Percentiles rank a stretch among this genome's conserved stretches.
These are phyloP conservation scores for Avena insularis DNA, from an alignment of 176 grass and related monocot genomes.

Conservation along the genomic window DNA sequence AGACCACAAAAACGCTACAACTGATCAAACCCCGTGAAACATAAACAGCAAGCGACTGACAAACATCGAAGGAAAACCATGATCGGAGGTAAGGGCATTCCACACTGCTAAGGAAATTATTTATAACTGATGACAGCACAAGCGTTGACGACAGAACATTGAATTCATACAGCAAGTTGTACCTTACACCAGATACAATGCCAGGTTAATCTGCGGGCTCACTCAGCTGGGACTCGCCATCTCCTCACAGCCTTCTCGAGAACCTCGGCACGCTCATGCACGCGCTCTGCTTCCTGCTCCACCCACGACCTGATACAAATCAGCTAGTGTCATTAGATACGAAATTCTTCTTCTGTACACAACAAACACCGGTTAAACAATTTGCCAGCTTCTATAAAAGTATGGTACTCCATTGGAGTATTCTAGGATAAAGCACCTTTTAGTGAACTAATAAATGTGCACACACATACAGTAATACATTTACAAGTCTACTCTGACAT, in stretches of 20 bases:
- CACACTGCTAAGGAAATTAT: background rate
- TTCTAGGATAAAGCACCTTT: background rate
- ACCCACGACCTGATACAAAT: conserved; percentile 63
- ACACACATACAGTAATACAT: background rate
- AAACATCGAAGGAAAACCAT: background rate
- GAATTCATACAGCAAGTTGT: conserved; percentile 2
- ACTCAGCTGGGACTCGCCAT: conserved; percentile 56
- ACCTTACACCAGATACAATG: conserved; percentile 10
- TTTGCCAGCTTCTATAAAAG: background rate
- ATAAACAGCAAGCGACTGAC: background rate
- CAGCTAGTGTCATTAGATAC: background rate
- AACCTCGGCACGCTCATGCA: conserved; percentile 47
- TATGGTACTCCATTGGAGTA: background rate
- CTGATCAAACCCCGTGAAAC: background rate
- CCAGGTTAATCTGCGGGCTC: background rate
- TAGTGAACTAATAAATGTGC: background rate
- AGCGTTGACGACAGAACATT: background rate
- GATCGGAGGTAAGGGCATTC: background rate
- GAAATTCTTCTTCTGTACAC: background rate
- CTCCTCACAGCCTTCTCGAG: conserved; percentile 62
- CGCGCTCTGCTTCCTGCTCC: conserved; percentile 54
- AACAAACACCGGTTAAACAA: background rate
- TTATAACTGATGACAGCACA: background rate
- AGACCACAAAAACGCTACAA: background rate
- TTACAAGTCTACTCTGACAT: background rate